These are phyloP conservation scores for Globisporangium orthogonon DNA, from an alignment of 352 stramenopile species.

Conservation along the genomic window DNA sequence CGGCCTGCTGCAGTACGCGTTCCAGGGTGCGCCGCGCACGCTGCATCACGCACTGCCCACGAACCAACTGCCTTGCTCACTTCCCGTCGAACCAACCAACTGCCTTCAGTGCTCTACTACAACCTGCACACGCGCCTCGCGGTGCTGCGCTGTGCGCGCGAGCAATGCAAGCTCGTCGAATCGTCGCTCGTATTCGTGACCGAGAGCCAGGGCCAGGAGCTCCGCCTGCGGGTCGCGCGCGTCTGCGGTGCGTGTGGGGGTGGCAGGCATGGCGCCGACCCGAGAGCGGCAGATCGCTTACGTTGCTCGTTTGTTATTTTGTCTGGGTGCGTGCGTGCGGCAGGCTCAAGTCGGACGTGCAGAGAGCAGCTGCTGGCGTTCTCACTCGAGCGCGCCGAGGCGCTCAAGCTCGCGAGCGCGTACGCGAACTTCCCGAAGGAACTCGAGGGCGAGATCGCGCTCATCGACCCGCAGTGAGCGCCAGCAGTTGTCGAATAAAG, in stretches of 20 bases:
- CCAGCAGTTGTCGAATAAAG: neutral
- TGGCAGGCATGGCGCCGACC: neutral
- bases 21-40: slow-evolving; percentile 40
- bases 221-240: slow-evolving; percentile 52
- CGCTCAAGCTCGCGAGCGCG: slow-evolving; percentile 23
- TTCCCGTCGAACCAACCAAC: neutral
- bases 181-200: slow-evolving; percentile 72
- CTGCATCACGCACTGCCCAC: no score
- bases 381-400: slow-evolving; percentile 40
- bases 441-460: slow-evolving; percentile 41
- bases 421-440: slow-evolving; percentile 38
- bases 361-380: slow-evolving; percentile 43
- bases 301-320: neutral
- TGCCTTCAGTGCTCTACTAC: slow-evolving; percentile 49
- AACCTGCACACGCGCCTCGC: slow-evolving; percentile 43
- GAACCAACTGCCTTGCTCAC: no score
- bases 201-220: slow-evolving; percentile 45
- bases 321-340: neutral
- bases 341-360: slow-evolving; percentile 51
- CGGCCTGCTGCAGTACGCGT: slow-evolving; percentile 65
- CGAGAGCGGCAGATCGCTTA: neutral
- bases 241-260: slow-evolving; percentile 43
- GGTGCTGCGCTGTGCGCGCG: slow-evolving; percentile 55
- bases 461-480: slow-evolving; percentile 38
- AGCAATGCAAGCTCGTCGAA: slow-evolving; percentile 70